Percentiles rank a stretch among this genome's conserved stretches.
These are phyloP conservation scores for Morella rubra DNA, from an alignment of 306 rosid species.

Conservation along the genomic window DNA sequence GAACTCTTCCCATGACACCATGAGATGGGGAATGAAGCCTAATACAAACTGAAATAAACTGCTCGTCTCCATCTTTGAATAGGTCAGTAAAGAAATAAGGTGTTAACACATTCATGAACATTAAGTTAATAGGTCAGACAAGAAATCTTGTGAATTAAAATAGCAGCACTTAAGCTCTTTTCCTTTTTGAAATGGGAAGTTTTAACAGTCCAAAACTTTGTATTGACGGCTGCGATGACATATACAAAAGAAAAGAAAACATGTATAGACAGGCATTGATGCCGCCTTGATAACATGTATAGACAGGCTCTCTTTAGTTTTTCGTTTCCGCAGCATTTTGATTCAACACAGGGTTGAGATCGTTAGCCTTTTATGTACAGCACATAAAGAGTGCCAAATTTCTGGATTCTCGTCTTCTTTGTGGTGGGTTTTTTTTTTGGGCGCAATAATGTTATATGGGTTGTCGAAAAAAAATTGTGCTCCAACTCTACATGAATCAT, in stretches of 20 bases:
- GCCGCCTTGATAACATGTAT: conserved; percentile 23
- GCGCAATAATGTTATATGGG: too few relatives aligned
- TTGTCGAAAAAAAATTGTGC: too few relatives aligned
- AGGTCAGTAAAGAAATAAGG: conserved; percentile 27
- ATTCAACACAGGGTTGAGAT: background rate
- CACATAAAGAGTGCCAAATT: background rate
- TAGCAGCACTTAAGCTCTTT: conserved; percentile 29
- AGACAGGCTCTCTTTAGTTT: conserved; percentile 5
- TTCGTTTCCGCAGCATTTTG: background rate
- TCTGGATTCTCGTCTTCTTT: too few relatives aligned
- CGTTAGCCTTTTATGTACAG: background rate
- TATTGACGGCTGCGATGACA: conserved; percentile 24
- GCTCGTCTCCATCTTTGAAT: conserved; percentile 17
- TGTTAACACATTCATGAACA: conserved; percentile 41
- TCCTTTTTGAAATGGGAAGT: conserved; percentile 9
- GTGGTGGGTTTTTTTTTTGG: too few relatives aligned
- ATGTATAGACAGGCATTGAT: conserved; percentile 32
- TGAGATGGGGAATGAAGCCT: conserved; percentile 15
- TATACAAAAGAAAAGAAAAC: background rate
- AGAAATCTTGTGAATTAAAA: conserved; percentile 35
- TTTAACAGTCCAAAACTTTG: conserved; percentile 28
- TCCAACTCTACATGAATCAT: too few relatives aligned
- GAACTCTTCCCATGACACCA: conserved; percentile 22
- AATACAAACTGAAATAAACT: conserved; percentile 20
- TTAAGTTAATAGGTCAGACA: conserved; percentile 37